Percentiles rank a stretch among this genome's conserved stretches.
phyloP scores from a whole-genome alignment of 2,329 filamentous ascomycete genomes.

The Bipolaris zeicola region DNA sequence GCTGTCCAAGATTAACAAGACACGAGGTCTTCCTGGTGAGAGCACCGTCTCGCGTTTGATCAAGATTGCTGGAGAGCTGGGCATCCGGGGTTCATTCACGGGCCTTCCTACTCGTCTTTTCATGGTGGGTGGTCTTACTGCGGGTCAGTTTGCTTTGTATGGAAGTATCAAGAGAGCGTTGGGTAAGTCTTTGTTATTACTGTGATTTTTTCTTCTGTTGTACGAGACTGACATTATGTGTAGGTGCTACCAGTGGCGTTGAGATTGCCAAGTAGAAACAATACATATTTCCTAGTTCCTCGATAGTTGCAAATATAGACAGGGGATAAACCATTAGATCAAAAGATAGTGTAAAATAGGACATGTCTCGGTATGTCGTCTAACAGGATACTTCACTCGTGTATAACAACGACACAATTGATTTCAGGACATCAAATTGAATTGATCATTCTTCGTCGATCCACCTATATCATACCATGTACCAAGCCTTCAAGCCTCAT shows the following conservation, averaged over 20 bases:
- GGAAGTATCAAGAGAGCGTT: constrained; percentile 52
- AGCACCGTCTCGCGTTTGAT: constrained; percentile 78
- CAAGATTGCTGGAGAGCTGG: constrained; percentile 87
- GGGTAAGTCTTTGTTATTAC: background rate
- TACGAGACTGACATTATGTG: background rate
- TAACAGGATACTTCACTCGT: too few species aligned
- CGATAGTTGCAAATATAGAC: background rate
- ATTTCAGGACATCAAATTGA: too few species aligned
- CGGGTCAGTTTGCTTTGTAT: constrained; percentile 82
- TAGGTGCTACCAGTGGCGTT: constrained; percentile 72
- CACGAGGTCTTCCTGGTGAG: constrained; percentile 83
- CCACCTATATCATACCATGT: too few species aligned
- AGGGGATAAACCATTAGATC: background rate
- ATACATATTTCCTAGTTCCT: background rate
- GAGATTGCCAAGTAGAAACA: constrained; percentile 32
- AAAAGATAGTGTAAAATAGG: too few species aligned
- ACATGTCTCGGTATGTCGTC: too few species aligned
- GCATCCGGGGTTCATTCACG: constrained; percentile 74
- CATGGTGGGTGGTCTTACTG: constrained; percentile 67
- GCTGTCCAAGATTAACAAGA: constrained; percentile 96
- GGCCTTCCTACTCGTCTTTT: constrained; percentile 81
- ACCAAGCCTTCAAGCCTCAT: too few species aligned
- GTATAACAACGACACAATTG: too few species aligned
- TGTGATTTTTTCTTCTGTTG: background rate
- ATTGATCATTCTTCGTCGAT: too few species aligned